Base-by-base conservation (phyloP, 805 yeast genomes). In the Spathaspora girioi region DNA sequence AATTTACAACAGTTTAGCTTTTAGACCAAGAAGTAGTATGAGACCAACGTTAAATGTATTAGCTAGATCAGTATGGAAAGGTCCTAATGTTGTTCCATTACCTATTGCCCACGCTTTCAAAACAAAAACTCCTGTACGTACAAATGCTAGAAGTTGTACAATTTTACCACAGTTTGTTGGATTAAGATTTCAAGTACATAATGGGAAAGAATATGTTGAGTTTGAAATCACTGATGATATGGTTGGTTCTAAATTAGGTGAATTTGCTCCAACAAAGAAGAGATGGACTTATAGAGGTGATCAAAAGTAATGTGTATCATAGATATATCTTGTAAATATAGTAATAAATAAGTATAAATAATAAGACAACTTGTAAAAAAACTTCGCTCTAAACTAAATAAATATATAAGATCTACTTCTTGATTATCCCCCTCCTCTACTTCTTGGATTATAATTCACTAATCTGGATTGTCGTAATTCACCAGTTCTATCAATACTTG, bases 131-230 rank as follows among this genome's bases (percentile, higher is more conserved):
- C 96, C 98, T 3, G 89, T 94, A 54, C 80, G 97, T 72, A 94
- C 99, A n/a, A 89, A 91, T 61, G 97, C 97, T 43, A 82, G 99
- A 67, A 76, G 93, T 35, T 94, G 98, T 65, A 94, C 98, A 17
- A 89, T 94, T 50, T 74, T 94, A 47, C 99, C 99, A 18, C 96
- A 90, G 66, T 93, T 94, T 70, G 97, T 94, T 32, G 99, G 99
- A 4, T 76, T 94, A 51, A 87, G 84, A 60, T 94, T 94, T 69
- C 96, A 94, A 69, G 89, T 94, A 35, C 99, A 94, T 71, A 94
- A 94, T 70, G 99, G 99, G 27, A 89, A 87, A 65, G 96, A 90
- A 59, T 94, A 92, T 65, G 96, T 91, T 40, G 89, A 90, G 48
- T 79, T 94, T 49, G 89, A 86, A 57, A 81, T 94, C 27, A 82